Evolutionary conservation across 225 moss, liverwort and hornwort genomes (phyloP).

Genomic region (Climacium dendroides): DNA sequence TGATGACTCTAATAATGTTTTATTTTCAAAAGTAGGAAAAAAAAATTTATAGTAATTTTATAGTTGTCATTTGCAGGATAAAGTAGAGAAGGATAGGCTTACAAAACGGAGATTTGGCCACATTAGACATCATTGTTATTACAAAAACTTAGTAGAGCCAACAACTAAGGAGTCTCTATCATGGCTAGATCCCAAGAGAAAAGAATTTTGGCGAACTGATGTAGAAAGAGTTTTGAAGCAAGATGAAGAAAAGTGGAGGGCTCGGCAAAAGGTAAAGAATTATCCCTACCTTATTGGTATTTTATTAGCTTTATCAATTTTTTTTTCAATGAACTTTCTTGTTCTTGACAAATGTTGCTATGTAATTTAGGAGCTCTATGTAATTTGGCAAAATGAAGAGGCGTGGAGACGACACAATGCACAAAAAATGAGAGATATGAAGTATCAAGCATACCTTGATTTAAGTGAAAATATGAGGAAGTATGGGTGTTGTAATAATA

Average conservation of each 20-base stretch:
- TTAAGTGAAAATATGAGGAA: conserved; percentile 1
- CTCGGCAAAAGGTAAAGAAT: conserved; percentile 2
- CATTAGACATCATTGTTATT: conserved; percentile 11
- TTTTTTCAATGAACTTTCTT: neutral
- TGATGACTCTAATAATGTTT: neutral
- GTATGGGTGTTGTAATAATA: conserved; percentile 12
- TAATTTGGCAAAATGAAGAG: conserved; percentile 21
- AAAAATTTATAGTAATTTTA: neutral
- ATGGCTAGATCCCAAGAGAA: conserved; percentile 25
- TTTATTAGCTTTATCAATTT: neutral
- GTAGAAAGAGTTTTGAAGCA: conserved; percentile 15
- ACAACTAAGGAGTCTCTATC: neutral
- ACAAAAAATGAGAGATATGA: conserved; percentile 21
- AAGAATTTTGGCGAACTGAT: conserved; percentile 33
- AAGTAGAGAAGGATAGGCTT: conserved; percentile 26
- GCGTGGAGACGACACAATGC: conserved; percentile 16
- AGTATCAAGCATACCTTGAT: conserved; percentile 14
- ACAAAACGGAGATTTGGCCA: conserved; percentile 14
- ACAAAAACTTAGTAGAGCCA: conserved; percentile 12
- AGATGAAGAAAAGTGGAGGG: conserved; percentile 23
- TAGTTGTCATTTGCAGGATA: neutral
- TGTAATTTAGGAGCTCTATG: conserved; percentile 15
- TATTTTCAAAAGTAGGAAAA: too few relatives aligned
- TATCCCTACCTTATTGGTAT: too few relatives aligned
- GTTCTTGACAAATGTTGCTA: neutral